Conservation (phyloP, 2,329 filamentous ascomycete species). For the Colletotrichum tamarilloi region DNA sequence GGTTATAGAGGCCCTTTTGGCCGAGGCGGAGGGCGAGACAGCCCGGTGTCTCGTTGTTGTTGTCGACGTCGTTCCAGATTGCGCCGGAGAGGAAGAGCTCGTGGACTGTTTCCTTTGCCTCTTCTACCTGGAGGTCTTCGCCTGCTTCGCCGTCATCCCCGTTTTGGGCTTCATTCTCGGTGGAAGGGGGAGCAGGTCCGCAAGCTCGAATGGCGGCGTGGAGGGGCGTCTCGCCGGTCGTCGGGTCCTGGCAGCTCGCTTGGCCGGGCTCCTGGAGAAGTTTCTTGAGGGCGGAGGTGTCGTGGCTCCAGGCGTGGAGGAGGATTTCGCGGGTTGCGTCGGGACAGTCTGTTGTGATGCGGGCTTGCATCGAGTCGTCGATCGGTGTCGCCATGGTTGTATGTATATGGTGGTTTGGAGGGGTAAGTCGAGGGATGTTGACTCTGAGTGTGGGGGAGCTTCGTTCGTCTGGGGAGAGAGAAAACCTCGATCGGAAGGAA, state of each 20-base stretch:
- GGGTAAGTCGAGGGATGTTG: background rate
- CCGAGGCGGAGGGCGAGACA: conserved; percentile 82
- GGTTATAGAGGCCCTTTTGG: conserved; percentile 76
- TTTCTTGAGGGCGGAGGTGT: conserved; percentile 74
- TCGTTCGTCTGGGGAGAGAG: background rate
- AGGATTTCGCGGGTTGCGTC: conserved; percentile 62
- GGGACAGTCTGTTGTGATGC: conserved; percentile 65
- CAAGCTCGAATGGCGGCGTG: conserved; percentile 90
- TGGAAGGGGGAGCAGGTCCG: conserved; percentile 50
- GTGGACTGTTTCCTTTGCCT: conserved; percentile 74
- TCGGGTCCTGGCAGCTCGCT: conserved; percentile 83
- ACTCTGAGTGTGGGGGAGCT: no score
- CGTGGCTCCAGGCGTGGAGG: conserved; percentile 66
- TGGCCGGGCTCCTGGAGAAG: conserved; percentile 73
- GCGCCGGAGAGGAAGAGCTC: conserved; percentile 88
- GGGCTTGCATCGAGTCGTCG: conserved; percentile 63
- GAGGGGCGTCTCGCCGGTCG: conserved; percentile 87
- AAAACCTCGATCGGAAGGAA: background rate
- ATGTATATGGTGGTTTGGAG: background rate
- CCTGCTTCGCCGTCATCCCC: conserved; percentile 47
- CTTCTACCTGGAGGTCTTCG: conserved; percentile 57
- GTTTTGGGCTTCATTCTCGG: conserved; percentile 22
- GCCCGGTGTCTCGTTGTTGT: conserved; percentile 88
- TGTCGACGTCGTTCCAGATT: conserved; percentile 97
- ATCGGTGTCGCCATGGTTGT: conserved; percentile 42